Base-by-base conservation (phyloP, 2,329 filamentous ascomycete genomes). In the Hypoxylon sp. region DNA sequence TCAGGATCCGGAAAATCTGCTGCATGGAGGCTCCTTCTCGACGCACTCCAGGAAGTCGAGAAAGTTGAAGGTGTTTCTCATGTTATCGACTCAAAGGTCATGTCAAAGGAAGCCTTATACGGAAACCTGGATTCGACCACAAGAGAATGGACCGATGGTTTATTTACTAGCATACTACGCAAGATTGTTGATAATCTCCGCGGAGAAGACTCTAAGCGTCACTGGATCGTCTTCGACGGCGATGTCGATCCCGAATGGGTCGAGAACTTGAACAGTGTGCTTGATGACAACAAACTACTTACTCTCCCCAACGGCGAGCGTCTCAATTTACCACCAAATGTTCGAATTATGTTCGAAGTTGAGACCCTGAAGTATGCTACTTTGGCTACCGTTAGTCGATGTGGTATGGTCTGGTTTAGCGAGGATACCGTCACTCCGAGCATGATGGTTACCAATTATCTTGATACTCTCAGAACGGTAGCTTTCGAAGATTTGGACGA, bases 341-440 rank as follows among this genome's bases (percentile, higher is more conserved):
- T 99, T 26, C 93, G 97, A 73, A 97, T 99, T 81, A 98, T 99
- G 94, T 99, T 99, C 77, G 96, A 99, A 83, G 96, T 99, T 37
- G 97, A 99, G 83, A 98, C 91, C 2, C 86, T 99, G 67, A 97
- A 97, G 78, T 99, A 99, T 78, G 96, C 96, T 39, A 99, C 96
- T 0, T 88, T 99, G 48, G 96, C 96, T 62, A 99, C 96, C n/a
- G 96, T 99, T 77, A 97, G 93, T 90, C 94, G 96, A 83, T 99
- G 96, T 80, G 96, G 96, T 86, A 99, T 99, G 96, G 97, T 99
- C 13, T 99, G 96, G 96, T 99, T 98, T 83, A 99, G 94, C 78
- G 95, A 98, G 76, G 97, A 99, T 77, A 98, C 94, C 29, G 95
- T 99, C 44, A 95, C 94, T 33, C 89, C 95, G 1, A 88, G 88